Evolutionary conservation across 345 rosid species (phyloP).

Genomic region (Eucalyptus rudis): DNA sequence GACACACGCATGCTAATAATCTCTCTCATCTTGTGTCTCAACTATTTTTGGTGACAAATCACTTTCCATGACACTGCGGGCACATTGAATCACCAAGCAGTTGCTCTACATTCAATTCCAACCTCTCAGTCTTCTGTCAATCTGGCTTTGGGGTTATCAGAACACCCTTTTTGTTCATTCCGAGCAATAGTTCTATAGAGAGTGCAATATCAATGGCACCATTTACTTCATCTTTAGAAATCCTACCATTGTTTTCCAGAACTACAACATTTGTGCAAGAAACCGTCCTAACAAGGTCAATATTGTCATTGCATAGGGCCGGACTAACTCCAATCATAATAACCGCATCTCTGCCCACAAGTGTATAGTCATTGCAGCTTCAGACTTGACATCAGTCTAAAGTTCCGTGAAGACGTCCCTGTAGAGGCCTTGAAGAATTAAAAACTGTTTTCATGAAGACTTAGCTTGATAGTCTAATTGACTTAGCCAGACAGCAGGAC

Average conservation of each 20-base stretch:
- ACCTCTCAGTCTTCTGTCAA: conserved; percentile 31
- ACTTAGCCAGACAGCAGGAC: rapidly evolving
- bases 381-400: not conserved
- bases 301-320: conserved; percentile 30
- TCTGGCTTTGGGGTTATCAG: conserved; percentile 44
- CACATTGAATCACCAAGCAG: too few species aligned
- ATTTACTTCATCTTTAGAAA: conserved; percentile 55
- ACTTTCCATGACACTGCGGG: conserved; percentile 40
- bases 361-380: not conserved
- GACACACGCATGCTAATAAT: not conserved
- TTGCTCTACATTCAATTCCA: too few species aligned
- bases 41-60: conserved; percentile 38
- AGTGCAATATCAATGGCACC: conserved; percentile 44
- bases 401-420: rapidly evolving
- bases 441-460: not conserved
- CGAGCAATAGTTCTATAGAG: conserved; percentile 38
- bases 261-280: conserved; percentile 30
- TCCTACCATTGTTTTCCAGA: conserved; percentile 34
- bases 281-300: conserved; percentile 19
- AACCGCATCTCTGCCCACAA: not conserved
- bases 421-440: not conserved
- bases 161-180: conserved; percentile 51
- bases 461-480: not conserved
- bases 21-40: not conserved
- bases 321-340: not conserved